Evolutionary conservation across 495 filamentous ascomycete genomes (phyloP).

Genomic region (Lasiosphaeris hirsuta): DNA sequence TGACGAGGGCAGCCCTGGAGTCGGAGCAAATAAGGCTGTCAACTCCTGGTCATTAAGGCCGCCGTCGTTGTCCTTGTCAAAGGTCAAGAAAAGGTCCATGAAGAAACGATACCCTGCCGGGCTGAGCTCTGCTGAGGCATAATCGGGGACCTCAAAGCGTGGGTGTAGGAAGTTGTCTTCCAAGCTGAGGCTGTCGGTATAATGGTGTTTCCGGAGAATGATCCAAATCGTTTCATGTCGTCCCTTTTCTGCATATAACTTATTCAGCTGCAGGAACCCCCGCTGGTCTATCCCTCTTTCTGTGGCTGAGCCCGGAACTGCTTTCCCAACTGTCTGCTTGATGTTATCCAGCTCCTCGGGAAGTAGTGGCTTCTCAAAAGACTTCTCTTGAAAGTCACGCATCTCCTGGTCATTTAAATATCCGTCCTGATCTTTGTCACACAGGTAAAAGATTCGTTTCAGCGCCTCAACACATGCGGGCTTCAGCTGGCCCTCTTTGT

Average conservation of each 20-base stretch:
- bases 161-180: slow-evolving; percentile 90
- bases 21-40: slow-evolving; percentile 83
- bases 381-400: slow-evolving; percentile 82
- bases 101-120: slow-evolving; percentile 96
- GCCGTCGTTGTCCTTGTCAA: slow-evolving; percentile 96
- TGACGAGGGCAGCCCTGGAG: slow-evolving; percentile 78
- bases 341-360: slow-evolving; percentile 80
- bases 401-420: slow-evolving; percentile 88
- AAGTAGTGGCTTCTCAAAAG: slow-evolving; percentile 80
- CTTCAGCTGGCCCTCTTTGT: slow-evolving; percentile 86
- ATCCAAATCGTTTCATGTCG: slow-evolving; percentile 99
- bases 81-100: slow-evolving; percentile 89
- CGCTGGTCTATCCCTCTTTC: slow-evolving; percentile 72
- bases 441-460: slow-evolving; percentile 88
- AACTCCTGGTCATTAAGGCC: slow-evolving; percentile 84
- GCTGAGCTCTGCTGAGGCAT: slow-evolving; percentile 87
- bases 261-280: slow-evolving; percentile 87
- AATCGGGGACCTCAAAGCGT: slow-evolving; percentile 88
- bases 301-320: slow-evolving; percentile 57
- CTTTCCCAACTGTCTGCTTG: slow-evolving; percentile 75
- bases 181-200: slow-evolving; percentile 87
- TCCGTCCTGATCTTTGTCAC: slow-evolving; percentile 95
- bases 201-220: slow-evolving; percentile 91
- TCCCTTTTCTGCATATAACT: slow-evolving; percentile 93
- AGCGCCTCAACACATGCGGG: slow-evolving; percentile 82